Evolutionary conservation across 306 rosid species (phyloP).

Genomic region (Sphenostylis stenocarpa): DNA sequence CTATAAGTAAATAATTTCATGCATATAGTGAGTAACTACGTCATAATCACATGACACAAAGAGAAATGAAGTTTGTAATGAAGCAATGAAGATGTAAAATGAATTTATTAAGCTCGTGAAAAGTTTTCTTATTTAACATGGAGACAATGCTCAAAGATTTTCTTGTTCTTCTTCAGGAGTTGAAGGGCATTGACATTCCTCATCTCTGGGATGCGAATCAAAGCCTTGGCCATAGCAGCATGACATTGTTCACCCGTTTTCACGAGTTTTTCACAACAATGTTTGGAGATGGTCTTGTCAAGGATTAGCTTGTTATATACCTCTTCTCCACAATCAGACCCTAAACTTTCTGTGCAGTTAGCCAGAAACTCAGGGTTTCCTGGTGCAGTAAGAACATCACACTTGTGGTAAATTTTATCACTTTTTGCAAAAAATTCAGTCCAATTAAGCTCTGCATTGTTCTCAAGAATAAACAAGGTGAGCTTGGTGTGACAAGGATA

Average conservation of each 20-base stretch:
- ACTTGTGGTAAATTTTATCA: not conserved
- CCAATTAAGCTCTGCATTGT: not conserved
- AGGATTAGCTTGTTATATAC: not conserved
- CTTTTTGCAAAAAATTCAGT: not conserved
- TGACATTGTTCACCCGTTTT: not conserved
- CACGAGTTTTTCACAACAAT: constrained; percentile 23
- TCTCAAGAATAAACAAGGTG: not conserved
- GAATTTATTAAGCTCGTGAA: not conserved
- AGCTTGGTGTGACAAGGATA: not conserved
- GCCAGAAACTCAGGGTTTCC: not conserved
- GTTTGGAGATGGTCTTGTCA: not conserved
- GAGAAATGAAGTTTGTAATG: too few relatives aligned
- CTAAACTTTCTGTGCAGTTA: not conserved
- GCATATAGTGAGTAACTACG: too few relatives aligned
- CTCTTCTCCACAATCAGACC: not conserved
- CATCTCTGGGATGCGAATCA: constrained; percentile 17
- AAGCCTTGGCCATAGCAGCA: not conserved
- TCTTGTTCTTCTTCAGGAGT: not conserved
- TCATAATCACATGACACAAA: too few relatives aligned
- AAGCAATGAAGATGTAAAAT: too few relatives aligned
- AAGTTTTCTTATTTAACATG: not conserved
- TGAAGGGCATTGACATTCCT: not conserved
- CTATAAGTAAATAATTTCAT: too few relatives aligned
- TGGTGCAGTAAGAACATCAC: constrained; percentile 5
- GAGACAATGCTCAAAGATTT: not conserved